Percentiles rank a stretch among this genome's conserved stretches.
Evolutionary conservation across 148 eudicot genomes (phyloP).

Genomic region (Cornus suecica): DNA sequence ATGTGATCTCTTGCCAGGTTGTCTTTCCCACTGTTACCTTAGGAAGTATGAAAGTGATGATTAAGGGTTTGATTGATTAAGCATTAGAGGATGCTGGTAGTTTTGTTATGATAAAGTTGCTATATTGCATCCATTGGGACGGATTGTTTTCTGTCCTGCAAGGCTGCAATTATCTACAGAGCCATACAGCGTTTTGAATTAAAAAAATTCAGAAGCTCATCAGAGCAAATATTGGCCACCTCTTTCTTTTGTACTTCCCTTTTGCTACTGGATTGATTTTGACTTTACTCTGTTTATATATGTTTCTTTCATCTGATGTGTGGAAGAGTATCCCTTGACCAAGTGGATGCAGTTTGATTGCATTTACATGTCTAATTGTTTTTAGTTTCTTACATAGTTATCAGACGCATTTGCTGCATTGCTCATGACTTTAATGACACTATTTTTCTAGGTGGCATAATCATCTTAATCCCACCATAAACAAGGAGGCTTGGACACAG

Average conservation of each 20-base stretch:
- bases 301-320: not conserved
- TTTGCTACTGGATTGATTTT: not conserved
- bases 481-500: conserved; percentile 97
- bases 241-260: not conserved
- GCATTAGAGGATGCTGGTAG: conserved; percentile 2
- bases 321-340: not conserved
- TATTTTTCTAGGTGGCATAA: conserved; percentile 81
- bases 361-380: not conserved
- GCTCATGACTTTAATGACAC: conserved; percentile 9
- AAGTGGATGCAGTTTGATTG: conserved; percentile 13
- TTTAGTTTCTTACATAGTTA: not conserved
- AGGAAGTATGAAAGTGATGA: not conserved
- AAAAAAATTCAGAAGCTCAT: not conserved
- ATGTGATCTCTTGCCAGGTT: not conserved
- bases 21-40: not conserved
- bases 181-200: not conserved
- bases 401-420: conserved; percentile 7
- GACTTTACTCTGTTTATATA: not conserved
- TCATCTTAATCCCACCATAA: conserved; percentile 93
- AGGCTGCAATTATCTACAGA: not conserved
- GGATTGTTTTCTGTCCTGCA: not conserved
- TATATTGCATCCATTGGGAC: not conserved
- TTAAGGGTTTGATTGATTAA: conserved; percentile 3
- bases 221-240: not conserved
- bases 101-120: not conserved